phyloP scores from a whole-genome alignment of 2,329 filamentous ascomycete species.

The Pseudomassariella vexata region DNA sequence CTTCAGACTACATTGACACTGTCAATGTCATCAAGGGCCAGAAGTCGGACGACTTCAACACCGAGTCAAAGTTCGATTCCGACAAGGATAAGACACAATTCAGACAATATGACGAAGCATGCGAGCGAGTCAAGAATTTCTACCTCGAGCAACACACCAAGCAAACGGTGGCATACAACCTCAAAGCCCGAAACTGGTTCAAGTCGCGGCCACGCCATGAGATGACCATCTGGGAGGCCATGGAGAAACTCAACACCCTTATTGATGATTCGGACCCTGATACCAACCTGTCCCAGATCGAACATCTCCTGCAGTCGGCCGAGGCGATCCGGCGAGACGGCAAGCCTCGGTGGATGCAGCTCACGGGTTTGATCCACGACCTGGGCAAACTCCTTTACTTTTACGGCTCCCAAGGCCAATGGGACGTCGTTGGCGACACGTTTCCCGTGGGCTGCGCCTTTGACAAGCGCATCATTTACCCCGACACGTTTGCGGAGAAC shows the following conservation, averaged over 20 bases:
- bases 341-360: conserved; percentile 77
- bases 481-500: conserved; percentile 70
- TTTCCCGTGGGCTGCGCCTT: conserved; percentile 75
- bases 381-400: conserved; percentile 76
- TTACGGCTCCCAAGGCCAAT: conserved; percentile 79
- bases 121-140: conserved; percentile 80
- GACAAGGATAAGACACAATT: conserved; percentile 76
- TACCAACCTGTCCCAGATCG: conserved; percentile 80
- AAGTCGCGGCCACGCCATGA: conserved; percentile 56
- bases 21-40: conserved; percentile 46
- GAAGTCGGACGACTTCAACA: conserved; percentile 26
- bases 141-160: conserved; percentile 68
- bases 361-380: conserved; percentile 73
- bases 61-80: conserved; percentile 61
- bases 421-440: conserved; percentile 87
- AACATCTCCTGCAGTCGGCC: conserved; percentile 82
- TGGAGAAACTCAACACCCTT: conserved; percentile 86
- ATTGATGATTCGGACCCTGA: conserved; percentile 91
- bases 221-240: conserved; percentile 87
- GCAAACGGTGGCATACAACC: conserved; percentile 79
- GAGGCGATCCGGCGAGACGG: conserved; percentile 85
- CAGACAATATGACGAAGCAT: conserved; percentile 77
- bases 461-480: conserved; percentile 73
- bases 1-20: conserved; percentile 44
- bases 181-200: conserved; percentile 70